These are phyloP conservation scores for Crucihimalaya himalaica DNA, from an alignment of 345 rosid genomes.

Conservation along the genomic window DNA sequence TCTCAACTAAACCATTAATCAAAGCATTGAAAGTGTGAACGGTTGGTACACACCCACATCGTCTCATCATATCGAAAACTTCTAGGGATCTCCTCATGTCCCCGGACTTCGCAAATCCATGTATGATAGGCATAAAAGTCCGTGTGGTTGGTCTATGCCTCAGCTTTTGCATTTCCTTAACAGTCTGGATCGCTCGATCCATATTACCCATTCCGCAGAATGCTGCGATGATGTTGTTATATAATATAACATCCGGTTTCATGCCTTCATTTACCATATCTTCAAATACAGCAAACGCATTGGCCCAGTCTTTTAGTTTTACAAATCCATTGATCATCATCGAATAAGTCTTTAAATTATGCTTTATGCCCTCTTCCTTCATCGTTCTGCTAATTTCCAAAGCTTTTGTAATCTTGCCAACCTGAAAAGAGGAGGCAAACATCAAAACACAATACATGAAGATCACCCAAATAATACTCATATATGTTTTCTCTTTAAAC, in stretches of 20 bases:
- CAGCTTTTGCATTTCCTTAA: constrained; percentile 88
- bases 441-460: constrained; percentile 8
- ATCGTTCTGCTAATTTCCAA: constrained; percentile 78
- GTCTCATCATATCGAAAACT: constrained; percentile 86
- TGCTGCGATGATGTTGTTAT: constrained; percentile 80
- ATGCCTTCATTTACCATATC: constrained; percentile 71
- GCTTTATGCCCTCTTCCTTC: constrained; percentile 73
- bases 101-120: constrained; percentile 80
- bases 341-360: constrained; percentile 92
- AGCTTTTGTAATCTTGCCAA: constrained; percentile 85
- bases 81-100: constrained; percentile 80
- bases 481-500: neutral
- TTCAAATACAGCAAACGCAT: constrained; percentile 88
- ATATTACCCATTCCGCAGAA: constrained; percentile 99
- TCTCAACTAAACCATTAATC: constrained; percentile 91
- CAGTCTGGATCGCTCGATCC: constrained; percentile 81
- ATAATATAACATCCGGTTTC: constrained; percentile 87
- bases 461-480: neutral
- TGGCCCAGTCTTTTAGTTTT: constrained; percentile 92
- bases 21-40: constrained; percentile 91
- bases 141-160: constrained; percentile 80
- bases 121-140: constrained; percentile 90
- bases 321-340: constrained; percentile 93
- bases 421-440: constrained; percentile 45
- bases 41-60: constrained; percentile 88